These are phyloP conservation scores for Chondrus crispus DNA, from an alignment of 23 red algal species.

Conservation along the genomic window DNA sequence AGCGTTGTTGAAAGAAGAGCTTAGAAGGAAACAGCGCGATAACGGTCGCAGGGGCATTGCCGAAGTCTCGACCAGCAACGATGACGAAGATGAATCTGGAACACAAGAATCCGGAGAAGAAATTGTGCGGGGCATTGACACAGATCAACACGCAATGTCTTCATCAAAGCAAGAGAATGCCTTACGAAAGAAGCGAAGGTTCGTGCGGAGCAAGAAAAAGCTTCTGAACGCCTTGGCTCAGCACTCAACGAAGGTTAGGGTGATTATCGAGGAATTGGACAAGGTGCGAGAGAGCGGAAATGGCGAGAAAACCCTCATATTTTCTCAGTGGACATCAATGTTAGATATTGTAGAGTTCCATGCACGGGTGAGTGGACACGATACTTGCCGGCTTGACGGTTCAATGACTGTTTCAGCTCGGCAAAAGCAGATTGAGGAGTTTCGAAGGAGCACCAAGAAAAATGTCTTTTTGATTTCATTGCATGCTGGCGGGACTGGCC, in stretches of 20 bases:
- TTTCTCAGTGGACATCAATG: slow-evolving; percentile 72
- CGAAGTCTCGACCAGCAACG: neutral
- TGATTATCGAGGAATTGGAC: slow-evolving; percentile 52
- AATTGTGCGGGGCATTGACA: too few species aligned
- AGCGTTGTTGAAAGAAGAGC: neutral
- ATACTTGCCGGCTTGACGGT: slow-evolving; percentile 59
- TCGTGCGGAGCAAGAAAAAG: neutral
- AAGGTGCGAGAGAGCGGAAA: neutral
- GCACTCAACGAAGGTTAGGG: slow-evolving; percentile 64
- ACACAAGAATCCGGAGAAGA: neutral
- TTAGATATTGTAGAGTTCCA: slow-evolving; percentile 75
- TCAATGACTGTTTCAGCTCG: slow-evolving; percentile 43
- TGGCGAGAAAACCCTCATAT: slow-evolving; percentile 70
- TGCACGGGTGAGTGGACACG: slow-evolving; percentile 9
- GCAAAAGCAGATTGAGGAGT: slow-evolving; percentile 29
- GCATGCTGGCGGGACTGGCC: slow-evolving; percentile 75
- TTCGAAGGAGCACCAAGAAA: neutral
- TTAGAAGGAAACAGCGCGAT: neutral
- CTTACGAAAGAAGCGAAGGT: too few species aligned
- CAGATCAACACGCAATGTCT: too few species aligned
- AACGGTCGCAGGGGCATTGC: neutral
- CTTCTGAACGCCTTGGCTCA: neutral
- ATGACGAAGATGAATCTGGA: neutral
- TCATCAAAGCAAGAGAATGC: too few species aligned
- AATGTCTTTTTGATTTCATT: slow-evolving; percentile 73